phyloP scores from a whole-genome alignment of 768 basidiomycete species.

The Peribolospora kevripleyi region DNA sequence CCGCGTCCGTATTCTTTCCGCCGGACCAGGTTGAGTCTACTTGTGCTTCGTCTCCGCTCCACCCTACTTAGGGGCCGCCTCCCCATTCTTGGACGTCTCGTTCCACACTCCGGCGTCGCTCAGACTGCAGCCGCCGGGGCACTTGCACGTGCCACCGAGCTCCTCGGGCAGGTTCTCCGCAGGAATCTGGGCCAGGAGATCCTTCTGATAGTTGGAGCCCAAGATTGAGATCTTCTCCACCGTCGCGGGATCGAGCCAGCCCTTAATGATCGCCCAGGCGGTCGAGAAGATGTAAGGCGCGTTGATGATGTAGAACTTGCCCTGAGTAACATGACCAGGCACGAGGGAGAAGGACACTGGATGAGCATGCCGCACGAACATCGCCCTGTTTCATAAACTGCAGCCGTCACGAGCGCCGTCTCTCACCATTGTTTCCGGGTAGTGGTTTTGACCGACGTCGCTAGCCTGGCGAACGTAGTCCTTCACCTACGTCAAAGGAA shows the following conservation, averaged over 20 bases:
- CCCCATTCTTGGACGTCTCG: slow-evolving; percentile 1
- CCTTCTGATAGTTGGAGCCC: slow-evolving; percentile 45
- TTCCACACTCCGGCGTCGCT: slow-evolving; percentile 89
- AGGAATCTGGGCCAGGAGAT: slow-evolving; percentile 57
- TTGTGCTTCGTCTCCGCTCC: too few relatives aligned
- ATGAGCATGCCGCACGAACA: too few relatives aligned
- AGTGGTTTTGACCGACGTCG: slow-evolving; percentile 63
- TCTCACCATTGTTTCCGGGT: slow-evolving; percentile 42
- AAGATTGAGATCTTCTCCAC: slow-evolving; percentile 83
- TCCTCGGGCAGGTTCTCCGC: slow-evolving; percentile 59
- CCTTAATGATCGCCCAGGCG: slow-evolving; percentile 71
- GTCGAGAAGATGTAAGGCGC: slow-evolving; percentile 77
- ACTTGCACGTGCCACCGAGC: slow-evolving; percentile 60
- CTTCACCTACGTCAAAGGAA: slow-evolving; percentile 28
- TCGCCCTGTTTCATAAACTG: too few relatives aligned
- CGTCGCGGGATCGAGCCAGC: slow-evolving; percentile 85
- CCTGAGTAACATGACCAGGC: slow-evolving; percentile 29
- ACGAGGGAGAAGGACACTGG: neutral
- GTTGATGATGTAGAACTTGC: slow-evolving; percentile 97
- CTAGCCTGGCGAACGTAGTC: slow-evolving; percentile 61
- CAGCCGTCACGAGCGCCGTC: too few relatives aligned
- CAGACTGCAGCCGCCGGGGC: slow-evolving; percentile 55
- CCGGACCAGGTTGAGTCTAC: too few relatives aligned
- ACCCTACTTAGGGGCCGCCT: too few relatives aligned
- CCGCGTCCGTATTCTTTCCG: too few relatives aligned